Base-by-base conservation (phyloP, 2,329 filamentous ascomycete genomes). In the Cladophialophora immunda region DNA sequence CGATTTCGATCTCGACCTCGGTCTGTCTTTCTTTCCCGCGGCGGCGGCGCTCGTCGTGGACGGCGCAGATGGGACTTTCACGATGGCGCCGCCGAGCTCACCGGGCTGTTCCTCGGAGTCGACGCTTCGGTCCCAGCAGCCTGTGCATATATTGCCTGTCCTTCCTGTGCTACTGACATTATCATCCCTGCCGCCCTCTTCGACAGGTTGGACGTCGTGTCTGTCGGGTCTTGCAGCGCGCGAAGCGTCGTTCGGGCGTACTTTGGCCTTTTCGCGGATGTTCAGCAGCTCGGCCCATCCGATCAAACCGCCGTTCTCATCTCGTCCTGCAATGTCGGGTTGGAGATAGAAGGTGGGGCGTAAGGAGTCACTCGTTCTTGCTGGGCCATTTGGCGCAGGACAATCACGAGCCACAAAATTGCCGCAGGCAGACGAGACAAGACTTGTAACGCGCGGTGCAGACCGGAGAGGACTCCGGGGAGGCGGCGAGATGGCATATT, bases 261-360 rank as follows among this genome's bases (percentile, higher is more conserved):
- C 30, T 45, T 63, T 67, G n/a, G 45, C 63, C 25, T 72, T 58
- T 78, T 80, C 70, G 79, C 78, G 80, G 22, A 79, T 76, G 15
- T 77, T 74, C 30, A 82, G 74, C 6, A 82, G 71, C 61, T 83
- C 79, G 64, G 78, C 81, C 80, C 81, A 82, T 47, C 76, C 78
- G 53, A 82, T 70, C 55, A 83, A 69, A 8, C 81, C 81, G 29
- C 81, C 81, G 45, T 82, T 80, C 8, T 75, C 74, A 62, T 83
- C 80, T 58, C 77, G 76, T 22, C 79, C 79, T 1, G 75, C 63
- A 30, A 82, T 75, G 71, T 83, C 81, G 9, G 81, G 80, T 19
- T 73, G 75, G 15, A 82, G 77, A 17, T 77, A 74, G 67, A 82
- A 81, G 15, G 73, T 73, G 4, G 81, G 68, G 27, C 53, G 64